Evolutionary conservation across 73 alveolate species (phyloP), one percentile per base, ranked within the genome.

Genomic region (Symbiodinium natans): DNA sequence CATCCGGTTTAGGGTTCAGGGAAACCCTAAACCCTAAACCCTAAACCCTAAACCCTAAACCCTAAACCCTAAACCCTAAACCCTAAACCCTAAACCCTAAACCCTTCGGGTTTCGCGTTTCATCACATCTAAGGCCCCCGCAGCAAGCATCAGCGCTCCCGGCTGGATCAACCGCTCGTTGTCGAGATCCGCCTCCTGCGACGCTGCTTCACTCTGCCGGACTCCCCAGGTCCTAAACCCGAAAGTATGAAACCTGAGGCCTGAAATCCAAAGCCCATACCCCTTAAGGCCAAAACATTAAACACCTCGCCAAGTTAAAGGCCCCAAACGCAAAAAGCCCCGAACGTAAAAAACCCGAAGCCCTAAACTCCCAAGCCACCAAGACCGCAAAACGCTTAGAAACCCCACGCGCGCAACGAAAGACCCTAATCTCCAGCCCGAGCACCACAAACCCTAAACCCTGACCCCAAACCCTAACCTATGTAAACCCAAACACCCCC

Each of bases 81-180:
- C 59, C 59, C 59, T 0, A 56, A 56, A 56, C 75, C 34, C 6
- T 0, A 56, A 56, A 1, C 34, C 75, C 75, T 6, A 56, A 0
- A 25, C 75, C 75, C 75, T 7, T 17, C 75, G 75, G 75, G 34
- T 56, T 2, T 25, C 75, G 75, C 36, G 9, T 0, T 46, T 21
- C 85, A 74, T 3, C 0, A 33, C 46, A 42, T 10, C 1, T 39
- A 25, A 43, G 43, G 97, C 75, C 48, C 6, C 97, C n/a, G 97
- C 99, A 33, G 99, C 99, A 48, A 99, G 99, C 99, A 99, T 99
- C 93, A 99, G 99, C n/a, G 99, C 99, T 42, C 99, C 99, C 19
- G 99, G 99, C 99, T 99, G 99, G 82, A 99, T 99, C 99, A 99
- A 99, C 95, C 99, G 99, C 99, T 99, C 99, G 19, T 99, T 99